Percentiles rank a stretch among this genome's conserved stretches.
These are phyloP conservation scores for Calonectria montana DNA, from an alignment of 2,329 filamentous ascomycete genomes.

Conservation along the genomic window DNA sequence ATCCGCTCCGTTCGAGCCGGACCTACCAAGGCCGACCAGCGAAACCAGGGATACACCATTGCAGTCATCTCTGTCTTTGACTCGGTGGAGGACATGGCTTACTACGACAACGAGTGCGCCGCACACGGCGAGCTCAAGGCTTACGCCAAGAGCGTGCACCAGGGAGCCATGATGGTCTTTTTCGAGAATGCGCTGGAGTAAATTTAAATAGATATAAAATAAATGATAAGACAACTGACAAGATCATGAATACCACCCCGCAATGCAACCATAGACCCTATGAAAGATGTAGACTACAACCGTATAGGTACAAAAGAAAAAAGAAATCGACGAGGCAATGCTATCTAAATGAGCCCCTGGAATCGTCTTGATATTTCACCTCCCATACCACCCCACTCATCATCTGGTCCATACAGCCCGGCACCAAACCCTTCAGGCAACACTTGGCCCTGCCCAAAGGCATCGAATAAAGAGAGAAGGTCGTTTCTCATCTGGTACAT, in stretches of 20 bases:
- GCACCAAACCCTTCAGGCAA: conserved; percentile 29
- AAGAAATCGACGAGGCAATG: not conserved
- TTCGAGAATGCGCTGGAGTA: conserved; percentile 49
- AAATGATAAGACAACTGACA: not conserved
- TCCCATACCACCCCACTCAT: conserved; percentile 30
- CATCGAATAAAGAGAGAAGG: conserved; percentile 50
- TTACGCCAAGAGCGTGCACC: conserved; percentile 46
- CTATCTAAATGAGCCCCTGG: conserved; percentile 43
- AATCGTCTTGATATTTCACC: conserved; percentile 48
- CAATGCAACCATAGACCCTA: too few species aligned
- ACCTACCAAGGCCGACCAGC: conserved; percentile 61
- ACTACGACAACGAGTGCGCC: conserved; percentile 64
- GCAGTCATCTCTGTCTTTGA: conserved; percentile 67
- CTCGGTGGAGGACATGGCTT: conserved; percentile 69
- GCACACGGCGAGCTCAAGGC: conserved; percentile 47
- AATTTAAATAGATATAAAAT: conserved; percentile 34
- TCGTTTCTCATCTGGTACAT: conserved; percentile 51
- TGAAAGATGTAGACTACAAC: not conserved
- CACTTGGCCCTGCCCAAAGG: conserved; percentile 46
- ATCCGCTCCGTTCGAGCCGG: conserved; percentile 64
- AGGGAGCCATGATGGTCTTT: conserved; percentile 63
- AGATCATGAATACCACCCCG: not conserved
- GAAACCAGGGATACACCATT: conserved; percentile 69
- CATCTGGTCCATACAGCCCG: conserved; percentile 26
- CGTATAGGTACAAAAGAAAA: too few species aligned